A percentile compares a stretch with the other conserved stretches of the same genome.
Evolutionary conservation across 345 rosid genomes (phyloP).

Genomic region (Clarkia xantiana): DNA sequence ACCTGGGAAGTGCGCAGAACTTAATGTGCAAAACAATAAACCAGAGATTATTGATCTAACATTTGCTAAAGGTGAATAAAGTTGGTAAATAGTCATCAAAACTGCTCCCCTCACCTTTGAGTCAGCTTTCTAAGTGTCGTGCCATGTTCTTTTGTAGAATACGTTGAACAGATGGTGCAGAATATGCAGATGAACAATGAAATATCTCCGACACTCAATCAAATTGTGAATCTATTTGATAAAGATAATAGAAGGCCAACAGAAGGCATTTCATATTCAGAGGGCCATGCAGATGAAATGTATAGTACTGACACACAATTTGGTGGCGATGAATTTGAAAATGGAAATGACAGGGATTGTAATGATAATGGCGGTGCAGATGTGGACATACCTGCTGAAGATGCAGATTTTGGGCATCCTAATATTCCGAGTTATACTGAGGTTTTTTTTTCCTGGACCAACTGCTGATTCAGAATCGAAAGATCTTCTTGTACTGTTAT

Average conservation of each 20-base stretch:
- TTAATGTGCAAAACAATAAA: slow-evolving; percentile 30
- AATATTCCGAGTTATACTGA: slow-evolving; percentile 36
- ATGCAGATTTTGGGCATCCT: slow-evolving; percentile 28
- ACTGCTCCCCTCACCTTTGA: too few species aligned
- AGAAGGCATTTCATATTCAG: slow-evolving; percentile 31
- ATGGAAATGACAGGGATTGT: slow-evolving; percentile 28
- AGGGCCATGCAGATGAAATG: slow-evolving; percentile 23
- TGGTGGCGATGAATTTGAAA: slow-evolving; percentile 38
- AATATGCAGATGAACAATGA: slow-evolving; percentile 53
- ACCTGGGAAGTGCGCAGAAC: slow-evolving; percentile 54
- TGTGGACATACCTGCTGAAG: slow-evolving; percentile 30
- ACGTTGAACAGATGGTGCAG: slow-evolving; percentile 49
- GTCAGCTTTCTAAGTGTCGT: neutral
- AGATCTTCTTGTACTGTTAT: neutral
- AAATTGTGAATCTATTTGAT: slow-evolving; percentile 51
- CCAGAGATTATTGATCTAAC: slow-evolving; percentile 56
- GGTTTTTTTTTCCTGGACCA: slow-evolving; percentile 26
- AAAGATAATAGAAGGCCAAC: slow-evolving; percentile 50
- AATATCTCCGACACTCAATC: slow-evolving; percentile 59
- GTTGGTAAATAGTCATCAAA: neutral
- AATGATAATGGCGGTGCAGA: slow-evolving; percentile 48
- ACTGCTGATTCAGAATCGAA: neutral
- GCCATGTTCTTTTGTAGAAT: slow-evolving; percentile 33
- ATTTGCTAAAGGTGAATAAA: slow-evolving; percentile 54
- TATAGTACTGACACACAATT: slow-evolving; percentile 25